Evolutionary conservation across 129 eudicot genomes (phyloP), one percentile per base, ranked within the genome.

Genomic region (Arctium lappa): DNA sequence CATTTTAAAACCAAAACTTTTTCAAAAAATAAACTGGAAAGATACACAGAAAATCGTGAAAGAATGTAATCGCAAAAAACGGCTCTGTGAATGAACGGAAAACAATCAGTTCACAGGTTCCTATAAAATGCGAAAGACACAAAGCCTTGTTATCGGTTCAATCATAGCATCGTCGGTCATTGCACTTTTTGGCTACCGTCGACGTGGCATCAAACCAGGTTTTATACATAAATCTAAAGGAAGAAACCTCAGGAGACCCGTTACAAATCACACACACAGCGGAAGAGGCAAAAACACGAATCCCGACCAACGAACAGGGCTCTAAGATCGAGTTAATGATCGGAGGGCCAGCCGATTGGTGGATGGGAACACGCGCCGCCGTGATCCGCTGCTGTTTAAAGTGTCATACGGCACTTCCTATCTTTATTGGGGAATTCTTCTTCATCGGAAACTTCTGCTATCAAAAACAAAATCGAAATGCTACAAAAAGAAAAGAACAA

Each of bases 321-420:
- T 29, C 76, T 75, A 70, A 74, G 69, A 77, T n/a, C 80, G 80
- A 53, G 81, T 75, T 70, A 31, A 62, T 30, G 83, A 78, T 56
- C 81, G 75, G 42, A 56, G 69, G 46, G 29, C 74, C 69, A 5
- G 77, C n/a, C 56, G 6, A 72, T 30, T 62, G 94, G 94, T 71
- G 97, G 98, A 89, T 81, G 91, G 92, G 91, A 84, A 65, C 16
- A 29, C 80, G 76, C 68, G 69, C 73, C 80, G 83, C 86, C 56
- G 72, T 31, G 30, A 73, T 22, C 85, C 78, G 84, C 84, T 89
- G 91, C 81, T 85, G 83, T 87, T 88, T 89, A 39, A 15, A 88
- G 98, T 92, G 98, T 94, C 97, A 94, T 94, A 94, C 95, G 98
- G 91, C 98, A 94, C 98, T 94, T 94, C 98, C 98, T 92, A 94